A percentile compares a stretch with the other conserved stretches of the same genome.
Conservation (phyloP, 345 rosid species). For the rapeseed (Brassica napus) region Da-Ae NC_063438.1:1725001-1725500, state of each 20-base stretch:
- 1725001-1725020: neutral
- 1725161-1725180: neutral
- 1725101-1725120: neutral
- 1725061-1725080: neutral
- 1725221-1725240: neutral
- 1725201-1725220: neutral
- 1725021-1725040: neutral
- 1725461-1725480: constrained; percentile 26
- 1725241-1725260: constrained; percentile 7
- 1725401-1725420: constrained; percentile 29
- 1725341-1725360: neutral
- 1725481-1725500: constrained; percentile 10
- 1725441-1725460: constrained; percentile 38
- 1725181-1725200: neutral
- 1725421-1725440: constrained; percentile 35
- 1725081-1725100: neutral
- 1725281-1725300: neutral
- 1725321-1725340: neutral
- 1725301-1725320: constrained; percentile 17
- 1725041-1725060: neutral
- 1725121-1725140: neutral
- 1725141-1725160: neutral
- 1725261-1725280: constrained; percentile 14
- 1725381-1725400: neutral
- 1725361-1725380: neutral